These are phyloP conservation scores for Citrus trifoliata DNA, from an alignment of 345 rosid genomes.

Conservation along the genomic window DNA sequence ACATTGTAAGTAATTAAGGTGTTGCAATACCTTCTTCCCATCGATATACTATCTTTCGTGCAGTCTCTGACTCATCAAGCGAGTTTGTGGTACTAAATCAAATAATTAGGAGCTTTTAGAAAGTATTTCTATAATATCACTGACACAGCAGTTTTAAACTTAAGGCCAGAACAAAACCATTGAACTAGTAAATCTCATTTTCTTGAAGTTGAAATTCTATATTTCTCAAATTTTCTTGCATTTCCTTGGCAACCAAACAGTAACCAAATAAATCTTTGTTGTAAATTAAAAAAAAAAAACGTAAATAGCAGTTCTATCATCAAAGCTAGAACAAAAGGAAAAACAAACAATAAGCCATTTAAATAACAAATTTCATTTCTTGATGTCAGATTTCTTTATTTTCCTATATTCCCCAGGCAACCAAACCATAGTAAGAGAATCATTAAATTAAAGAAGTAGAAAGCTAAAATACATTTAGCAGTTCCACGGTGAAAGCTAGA, in stretches of 20 bases:
- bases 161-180: neutral
- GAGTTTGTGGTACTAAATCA: conserved; percentile 37
- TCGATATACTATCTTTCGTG: conserved; percentile 65
- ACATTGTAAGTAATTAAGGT: neutral
- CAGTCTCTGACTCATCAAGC: conserved; percentile 71
- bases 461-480: too few relatives aligned
- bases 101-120: conserved; percentile 8
- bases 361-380: too few relatives aligned
- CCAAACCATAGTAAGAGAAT: neutral
- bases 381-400: neutral
- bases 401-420: neutral
- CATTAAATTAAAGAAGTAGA: neutral
- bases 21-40: conserved; percentile 81
- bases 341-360: too few relatives aligned
- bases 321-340: too few relatives aligned
- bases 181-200: neutral
- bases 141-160: neutral
- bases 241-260: conserved; percentile 11
- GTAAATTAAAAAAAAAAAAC: too few relatives aligned
- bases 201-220: neutral
- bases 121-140: neutral
- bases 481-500: too few relatives aligned
- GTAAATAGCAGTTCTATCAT: too few relatives aligned
- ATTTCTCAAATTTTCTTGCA: neutral
- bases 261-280: neutral